Evolutionary conservation across 345 rosid species (phyloP).

Genomic region (Linum usitatissimum): DNA sequence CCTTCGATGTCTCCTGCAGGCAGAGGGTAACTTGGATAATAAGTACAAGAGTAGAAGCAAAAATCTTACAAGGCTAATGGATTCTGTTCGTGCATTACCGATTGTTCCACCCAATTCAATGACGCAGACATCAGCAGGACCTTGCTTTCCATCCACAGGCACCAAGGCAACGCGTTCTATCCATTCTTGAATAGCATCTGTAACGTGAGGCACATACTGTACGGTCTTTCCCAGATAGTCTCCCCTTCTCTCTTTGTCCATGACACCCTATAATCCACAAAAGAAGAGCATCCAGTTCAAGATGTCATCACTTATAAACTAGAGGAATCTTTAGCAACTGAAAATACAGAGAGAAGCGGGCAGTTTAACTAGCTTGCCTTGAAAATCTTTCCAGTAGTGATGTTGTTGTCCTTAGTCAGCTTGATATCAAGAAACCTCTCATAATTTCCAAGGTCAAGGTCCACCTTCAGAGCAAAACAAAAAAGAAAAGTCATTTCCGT

Average conservation of each 20-base stretch:
- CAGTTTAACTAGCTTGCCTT: conserved; percentile 35
- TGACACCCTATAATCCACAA: conserved; percentile 44
- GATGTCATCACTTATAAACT: background rate
- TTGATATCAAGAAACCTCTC: conserved; percentile 84
- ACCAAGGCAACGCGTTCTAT: conserved; percentile 74
- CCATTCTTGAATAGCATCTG: conserved; percentile 97
- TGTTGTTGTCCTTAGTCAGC: conserved; percentile 79
- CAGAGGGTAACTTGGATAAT: background rate
- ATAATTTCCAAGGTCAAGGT: conserved; percentile 97
- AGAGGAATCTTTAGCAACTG: background rate
- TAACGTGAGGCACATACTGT: conserved; percentile 98
- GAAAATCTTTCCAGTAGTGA: conserved; percentile 87
- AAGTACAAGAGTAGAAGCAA: background rate
- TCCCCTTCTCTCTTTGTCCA: conserved; percentile 87
- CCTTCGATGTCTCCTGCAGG: conserved; percentile 93
- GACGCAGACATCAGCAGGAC: conserved; percentile 93
- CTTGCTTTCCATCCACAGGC: conserved; percentile 79
- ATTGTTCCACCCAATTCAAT: conserved; percentile 98
- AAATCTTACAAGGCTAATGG: background rate
- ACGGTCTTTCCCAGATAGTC: conserved; percentile 96
- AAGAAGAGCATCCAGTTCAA: background rate
- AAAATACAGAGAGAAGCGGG: background rate
- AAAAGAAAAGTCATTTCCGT: background rate
- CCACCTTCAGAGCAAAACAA: conserved; percentile 52
- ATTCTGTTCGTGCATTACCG: conserved; percentile 32